phyloP scores from a whole-genome alignment of 148 eudicot genomes.

The Drosera capensis region DNA sequence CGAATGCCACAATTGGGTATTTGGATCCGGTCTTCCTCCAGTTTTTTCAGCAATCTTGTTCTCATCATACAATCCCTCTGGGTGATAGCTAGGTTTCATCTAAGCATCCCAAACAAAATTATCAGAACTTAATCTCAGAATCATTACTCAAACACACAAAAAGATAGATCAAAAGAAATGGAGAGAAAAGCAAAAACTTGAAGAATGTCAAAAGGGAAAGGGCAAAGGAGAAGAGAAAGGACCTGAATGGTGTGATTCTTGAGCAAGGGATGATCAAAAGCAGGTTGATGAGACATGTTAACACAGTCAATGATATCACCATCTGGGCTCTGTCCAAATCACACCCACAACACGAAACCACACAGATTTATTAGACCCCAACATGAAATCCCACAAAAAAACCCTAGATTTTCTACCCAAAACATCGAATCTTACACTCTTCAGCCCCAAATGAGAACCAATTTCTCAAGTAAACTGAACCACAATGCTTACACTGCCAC shows the following conservation, averaged over 20 bases:
- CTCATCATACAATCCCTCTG: conserved; percentile 64
- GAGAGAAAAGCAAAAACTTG: background rate
- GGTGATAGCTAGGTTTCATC: conserved; percentile 80
- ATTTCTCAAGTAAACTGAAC: too few relatives aligned
- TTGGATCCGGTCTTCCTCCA: conserved; percentile 14
- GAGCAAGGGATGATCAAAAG: conserved; percentile 88
- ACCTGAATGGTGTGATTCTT: conserved; percentile 91
- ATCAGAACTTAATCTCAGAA: too few relatives aligned
- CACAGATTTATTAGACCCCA: too few relatives aligned
- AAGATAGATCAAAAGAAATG: background rate
- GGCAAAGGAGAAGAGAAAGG: background rate
- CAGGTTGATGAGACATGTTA: conserved; percentile 72
- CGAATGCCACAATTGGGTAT: conserved; percentile 70
- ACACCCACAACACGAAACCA: background rate
- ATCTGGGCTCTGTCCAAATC: conserved; percentile 73
- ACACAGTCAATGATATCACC: conserved; percentile 87
- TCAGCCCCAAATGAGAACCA: too few relatives aligned
- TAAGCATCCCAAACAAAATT: conserved; percentile 2
- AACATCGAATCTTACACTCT: too few relatives aligned
- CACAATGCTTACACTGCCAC: too few relatives aligned
- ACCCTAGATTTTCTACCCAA: background rate
- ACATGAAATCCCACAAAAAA: background rate
- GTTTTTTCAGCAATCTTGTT: conserved; percentile 24
- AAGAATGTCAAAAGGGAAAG: background rate
- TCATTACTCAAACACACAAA: too few relatives aligned